Evolutionary conservation across 2,329 filamentous ascomycete species (phyloP).

Genomic region (Aspergillus caelatus): DNA sequence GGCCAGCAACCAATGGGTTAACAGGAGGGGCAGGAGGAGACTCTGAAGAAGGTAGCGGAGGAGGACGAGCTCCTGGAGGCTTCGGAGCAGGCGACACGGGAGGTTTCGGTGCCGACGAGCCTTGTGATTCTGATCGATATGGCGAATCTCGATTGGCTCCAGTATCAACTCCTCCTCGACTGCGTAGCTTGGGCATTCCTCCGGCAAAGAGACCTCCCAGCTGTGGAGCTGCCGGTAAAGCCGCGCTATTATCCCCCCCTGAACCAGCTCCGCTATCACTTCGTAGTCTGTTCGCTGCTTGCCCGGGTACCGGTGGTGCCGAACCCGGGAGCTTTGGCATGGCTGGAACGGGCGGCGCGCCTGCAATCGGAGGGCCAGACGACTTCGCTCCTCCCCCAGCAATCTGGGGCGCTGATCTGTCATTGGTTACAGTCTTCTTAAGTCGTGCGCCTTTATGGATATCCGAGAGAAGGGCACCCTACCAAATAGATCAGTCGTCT

Average conservation of each 20-base stretch:
- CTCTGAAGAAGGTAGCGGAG: slow-evolving; percentile 53
- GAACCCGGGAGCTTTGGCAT: slow-evolving; percentile 27
- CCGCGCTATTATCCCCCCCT: slow-evolving; percentile 47
- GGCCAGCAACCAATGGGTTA: slow-evolving; percentile 56
- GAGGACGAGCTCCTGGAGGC: slow-evolving; percentile 58
- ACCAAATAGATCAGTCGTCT: slow-evolving; percentile 22
- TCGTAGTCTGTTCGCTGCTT: slow-evolving; percentile 63
- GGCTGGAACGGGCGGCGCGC: slow-evolving; percentile 39
- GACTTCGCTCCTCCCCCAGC: slow-evolving; percentile 62
- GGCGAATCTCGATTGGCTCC: slow-evolving; percentile 71
- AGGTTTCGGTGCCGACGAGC: slow-evolving; percentile 42
- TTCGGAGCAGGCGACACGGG: slow-evolving; percentile 32
- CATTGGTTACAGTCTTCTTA: slow-evolving; percentile 88
- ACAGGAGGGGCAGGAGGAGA: slow-evolving; percentile 54
- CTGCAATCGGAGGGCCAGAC: slow-evolving; percentile 81
- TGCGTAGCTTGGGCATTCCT: slow-evolving; percentile 93
- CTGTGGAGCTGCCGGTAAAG: slow-evolving; percentile 69
- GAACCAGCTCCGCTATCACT: slow-evolving; percentile 74
- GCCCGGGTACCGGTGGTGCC: slow-evolving; percentile 64
- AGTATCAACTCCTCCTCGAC: slow-evolving; percentile 79
- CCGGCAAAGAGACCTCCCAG: slow-evolving; percentile 86
- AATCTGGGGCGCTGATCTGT: slow-evolving; percentile 80
- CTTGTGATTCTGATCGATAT: slow-evolving; percentile 80
- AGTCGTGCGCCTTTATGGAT: slow-evolving; percentile 79
- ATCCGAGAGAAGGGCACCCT: slow-evolving; percentile 86